A percentile compares a stretch with the other conserved stretches of the same genome.
These are phyloP conservation scores for Gloeostereum incarnatum DNA, from an alignment of 768 basidiomycete species.

Conservation along the genomic window DNA sequence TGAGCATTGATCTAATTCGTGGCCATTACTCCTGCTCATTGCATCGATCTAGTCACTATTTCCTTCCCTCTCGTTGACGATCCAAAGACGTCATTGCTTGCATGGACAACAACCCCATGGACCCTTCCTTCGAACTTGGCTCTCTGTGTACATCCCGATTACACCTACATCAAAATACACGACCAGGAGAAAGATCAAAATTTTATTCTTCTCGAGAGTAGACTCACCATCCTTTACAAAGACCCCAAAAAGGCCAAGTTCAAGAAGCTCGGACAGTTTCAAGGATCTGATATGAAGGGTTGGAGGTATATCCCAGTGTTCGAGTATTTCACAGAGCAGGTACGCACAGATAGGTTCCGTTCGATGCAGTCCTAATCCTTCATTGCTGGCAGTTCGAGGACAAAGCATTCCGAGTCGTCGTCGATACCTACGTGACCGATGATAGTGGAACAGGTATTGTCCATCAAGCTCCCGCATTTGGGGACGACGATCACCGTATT, in stretches of 20 bases:
- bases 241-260: constrained; percentile 96
- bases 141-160: constrained; percentile 94
- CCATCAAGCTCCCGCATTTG: constrained; percentile 96
- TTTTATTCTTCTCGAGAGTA: constrained; percentile 85
- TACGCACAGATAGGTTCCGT: constrained; percentile 16
- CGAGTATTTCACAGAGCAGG: constrained; percentile 94
- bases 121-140: constrained; percentile 93
- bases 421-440: constrained; percentile 90
- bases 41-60: constrained; percentile 59
- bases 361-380: too few relatives aligned
- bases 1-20: constrained; percentile 21
- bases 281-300: constrained; percentile 89
- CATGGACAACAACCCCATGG: constrained; percentile 99
- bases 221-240: constrained; percentile 87
- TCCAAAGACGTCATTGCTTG: constrained; percentile 79
- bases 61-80: constrained; percentile 92
- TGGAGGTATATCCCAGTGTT: constrained; percentile 95
- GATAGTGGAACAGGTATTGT: constrained; percentile 96
- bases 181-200: constrained; percentile 81
- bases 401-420: constrained; percentile 81
- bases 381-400: constrained; percentile 66
- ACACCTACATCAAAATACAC: constrained; percentile 93
- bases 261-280: constrained; percentile 83
- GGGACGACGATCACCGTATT: constrained; percentile 97
- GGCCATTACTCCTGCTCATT: background rate